Conservation (phyloP, 345 rosid genomes). For the Carallia pectinifolia region DNA sequence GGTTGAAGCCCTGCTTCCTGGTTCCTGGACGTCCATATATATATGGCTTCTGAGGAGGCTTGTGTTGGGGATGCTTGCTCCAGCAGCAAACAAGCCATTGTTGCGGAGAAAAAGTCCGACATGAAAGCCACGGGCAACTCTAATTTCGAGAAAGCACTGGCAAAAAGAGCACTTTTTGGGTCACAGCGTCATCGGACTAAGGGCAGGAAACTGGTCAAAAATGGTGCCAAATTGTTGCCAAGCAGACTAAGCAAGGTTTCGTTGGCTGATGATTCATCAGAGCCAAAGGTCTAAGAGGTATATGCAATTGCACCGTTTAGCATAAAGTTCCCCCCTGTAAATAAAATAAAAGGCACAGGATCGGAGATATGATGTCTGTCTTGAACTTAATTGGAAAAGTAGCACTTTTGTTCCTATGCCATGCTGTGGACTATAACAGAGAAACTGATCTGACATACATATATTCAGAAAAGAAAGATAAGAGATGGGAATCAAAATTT, state of each 20-base stretch:
- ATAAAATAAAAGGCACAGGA: too few relatives aligned
- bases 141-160: constrained; percentile 41
- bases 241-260: constrained; percentile 58
- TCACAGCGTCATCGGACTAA: constrained; percentile 23
- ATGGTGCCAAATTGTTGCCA: constrained; percentile 28
- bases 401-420: not conserved
- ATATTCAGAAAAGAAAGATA: too few relatives aligned
- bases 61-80: constrained; percentile 15
- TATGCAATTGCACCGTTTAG: not conserved
- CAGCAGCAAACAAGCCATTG: constrained; percentile 17
- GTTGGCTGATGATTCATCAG: constrained; percentile 36
- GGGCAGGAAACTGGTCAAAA: constrained; percentile 25
- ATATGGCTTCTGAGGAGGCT: constrained; percentile 37
- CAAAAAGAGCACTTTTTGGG: constrained; percentile 41
- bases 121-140: constrained; percentile 16
- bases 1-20: not conserved
- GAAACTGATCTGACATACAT: too few relatives aligned
- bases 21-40: not conserved
- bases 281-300: constrained; percentile 11
- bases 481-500: too few relatives aligned
- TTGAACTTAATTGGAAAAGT: not conserved
- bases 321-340: not conserved
- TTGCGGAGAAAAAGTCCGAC: constrained; percentile 16
- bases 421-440: not conserved
- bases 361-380: not conserved